Percentiles rank a stretch among this genome's conserved stretches.
phyloP scores from a whole-genome alignment of 2,329 filamentous ascomycete genomes.

The Fusarium coffeatum region DNA sequence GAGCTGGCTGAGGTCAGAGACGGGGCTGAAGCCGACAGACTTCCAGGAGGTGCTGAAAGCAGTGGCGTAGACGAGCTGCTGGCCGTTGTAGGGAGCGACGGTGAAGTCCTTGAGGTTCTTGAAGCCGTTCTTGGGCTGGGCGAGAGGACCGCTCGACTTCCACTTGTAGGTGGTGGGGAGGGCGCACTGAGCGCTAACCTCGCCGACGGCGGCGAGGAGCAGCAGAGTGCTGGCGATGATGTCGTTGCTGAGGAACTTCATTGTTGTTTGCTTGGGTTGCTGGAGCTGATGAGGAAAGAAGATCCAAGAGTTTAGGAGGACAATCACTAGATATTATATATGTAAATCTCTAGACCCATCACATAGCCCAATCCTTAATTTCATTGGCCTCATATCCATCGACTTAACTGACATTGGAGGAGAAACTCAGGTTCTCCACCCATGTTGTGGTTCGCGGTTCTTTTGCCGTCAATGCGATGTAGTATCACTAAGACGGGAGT shows the following conservation, averaged over 20 bases:
- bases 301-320: background rate
- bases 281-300: background rate
- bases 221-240: conserved; percentile 5
- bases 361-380: background rate
- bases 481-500: background rate
- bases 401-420: background rate
- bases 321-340: conserved; percentile 8
- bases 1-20: conserved; percentile 11
- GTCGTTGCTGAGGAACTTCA: conserved; percentile 13
- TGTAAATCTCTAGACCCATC: background rate
- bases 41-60: conserved; percentile 60
- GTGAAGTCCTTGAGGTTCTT: conserved; percentile 70
- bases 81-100: conserved; percentile 63
- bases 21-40: conserved; percentile 17
- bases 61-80: conserved; percentile 71
- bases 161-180: conserved; percentile 16
- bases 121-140: conserved; percentile 27
- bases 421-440: background rate
- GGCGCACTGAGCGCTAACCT: conserved; percentile 15
- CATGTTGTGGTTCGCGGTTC: background rate
- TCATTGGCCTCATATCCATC: background rate
- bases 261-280: background rate
- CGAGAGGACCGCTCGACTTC: conserved; percentile 6
- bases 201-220: conserved; percentile 16
- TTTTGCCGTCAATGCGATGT: background rate